Evolutionary conservation across 352 stramenopile genomes (phyloP).

Genomic region (Globisporangium ultimum): DNA sequence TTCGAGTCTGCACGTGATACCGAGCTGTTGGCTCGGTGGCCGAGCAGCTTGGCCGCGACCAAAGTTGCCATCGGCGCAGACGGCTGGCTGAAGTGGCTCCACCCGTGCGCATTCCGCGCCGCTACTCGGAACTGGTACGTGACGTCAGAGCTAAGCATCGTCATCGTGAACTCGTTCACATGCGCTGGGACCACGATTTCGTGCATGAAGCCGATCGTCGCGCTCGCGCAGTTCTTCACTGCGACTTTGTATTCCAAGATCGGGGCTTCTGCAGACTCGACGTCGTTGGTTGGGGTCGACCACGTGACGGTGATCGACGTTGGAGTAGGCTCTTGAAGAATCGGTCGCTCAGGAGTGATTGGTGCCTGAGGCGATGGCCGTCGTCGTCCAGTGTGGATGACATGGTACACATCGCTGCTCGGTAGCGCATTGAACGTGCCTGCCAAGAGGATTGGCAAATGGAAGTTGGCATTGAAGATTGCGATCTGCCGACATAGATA

Average conservation of each 20-base stretch:
- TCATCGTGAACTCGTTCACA: conserved; percentile 28
- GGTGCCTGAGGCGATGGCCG: conserved; percentile 46
- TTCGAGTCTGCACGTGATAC: conserved; percentile 3
- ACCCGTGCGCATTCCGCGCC: conserved; percentile 61
- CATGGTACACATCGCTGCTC: conserved; percentile 78
- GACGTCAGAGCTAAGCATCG: conserved; percentile 66
- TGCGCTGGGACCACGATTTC: conserved; percentile 26
- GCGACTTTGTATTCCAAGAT: conserved; percentile 54
- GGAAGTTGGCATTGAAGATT: conserved; percentile 78
- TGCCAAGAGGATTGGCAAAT: conserved; percentile 77
- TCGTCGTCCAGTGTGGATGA: conserved; percentile 55
- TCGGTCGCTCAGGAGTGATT: conserved; percentile 30
- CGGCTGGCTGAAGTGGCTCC: conserved; percentile 66
- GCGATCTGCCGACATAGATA: conserved; percentile 65
- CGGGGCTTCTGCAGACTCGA: conserved; percentile 21
- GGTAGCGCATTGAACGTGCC: conserved; percentile 82
- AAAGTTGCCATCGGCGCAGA: conserved; percentile 53
- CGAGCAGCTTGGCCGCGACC: conserved; percentile 15
- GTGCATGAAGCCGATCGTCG: conserved; percentile 51
- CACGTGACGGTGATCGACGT: conserved; percentile 54
- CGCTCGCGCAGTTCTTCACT: conserved; percentile 57
- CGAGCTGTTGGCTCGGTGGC: neutral
- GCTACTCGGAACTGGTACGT: conserved; percentile 86
- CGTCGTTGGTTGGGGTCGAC: conserved; percentile 19
- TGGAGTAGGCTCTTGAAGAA: conserved; percentile 28